Evolutionary conservation across 164 flowering plant species (phyloP).

Genomic region (Stephania yunnanensis): DNA sequence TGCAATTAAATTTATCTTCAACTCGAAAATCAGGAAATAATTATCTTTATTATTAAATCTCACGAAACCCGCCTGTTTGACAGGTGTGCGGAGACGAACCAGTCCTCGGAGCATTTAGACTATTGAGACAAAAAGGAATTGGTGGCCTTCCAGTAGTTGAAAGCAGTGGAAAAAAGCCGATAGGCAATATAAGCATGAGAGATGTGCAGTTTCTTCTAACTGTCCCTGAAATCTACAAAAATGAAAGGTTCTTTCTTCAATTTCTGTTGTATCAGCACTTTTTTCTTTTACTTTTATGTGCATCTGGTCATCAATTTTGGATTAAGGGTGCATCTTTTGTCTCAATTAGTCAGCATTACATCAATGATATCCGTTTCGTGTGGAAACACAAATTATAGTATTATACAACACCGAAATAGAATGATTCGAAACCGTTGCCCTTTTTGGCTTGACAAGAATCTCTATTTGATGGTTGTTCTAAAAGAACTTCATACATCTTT

Average conservation of each 20-base stretch:
- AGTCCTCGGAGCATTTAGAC: conserved; percentile 81
- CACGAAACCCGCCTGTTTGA: conserved; percentile 7
- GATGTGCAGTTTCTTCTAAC: conserved; percentile 81
- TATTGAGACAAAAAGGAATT: conserved; percentile 69
- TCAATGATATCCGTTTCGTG: too few species aligned
- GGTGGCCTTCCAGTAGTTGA: conserved; percentile 89
- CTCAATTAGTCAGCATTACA: neutral
- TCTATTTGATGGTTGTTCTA: neutral
- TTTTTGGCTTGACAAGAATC: neutral
- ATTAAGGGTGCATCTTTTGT: neutral
- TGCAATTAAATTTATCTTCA: neutral
- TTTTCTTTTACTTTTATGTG: neutral
- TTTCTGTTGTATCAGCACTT: conserved; percentile 1
- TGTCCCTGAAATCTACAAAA: conserved; percentile 86
- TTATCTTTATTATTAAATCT: neutral
- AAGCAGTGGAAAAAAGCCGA: conserved; percentile 47
- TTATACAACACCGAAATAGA: neutral
- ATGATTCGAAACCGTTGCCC: neutral
- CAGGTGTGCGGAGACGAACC: conserved; percentile 89
- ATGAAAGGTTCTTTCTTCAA: conserved; percentile 50
- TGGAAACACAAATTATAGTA: too few species aligned
- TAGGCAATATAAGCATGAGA: conserved; percentile 87
- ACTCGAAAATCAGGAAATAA: neutral
- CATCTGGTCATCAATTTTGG: neutral
- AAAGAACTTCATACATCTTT: conserved; percentile 4